phyloP scores from a whole-genome alignment of 208 protist species.

The Trypanosomatidae sp. region DNA sequence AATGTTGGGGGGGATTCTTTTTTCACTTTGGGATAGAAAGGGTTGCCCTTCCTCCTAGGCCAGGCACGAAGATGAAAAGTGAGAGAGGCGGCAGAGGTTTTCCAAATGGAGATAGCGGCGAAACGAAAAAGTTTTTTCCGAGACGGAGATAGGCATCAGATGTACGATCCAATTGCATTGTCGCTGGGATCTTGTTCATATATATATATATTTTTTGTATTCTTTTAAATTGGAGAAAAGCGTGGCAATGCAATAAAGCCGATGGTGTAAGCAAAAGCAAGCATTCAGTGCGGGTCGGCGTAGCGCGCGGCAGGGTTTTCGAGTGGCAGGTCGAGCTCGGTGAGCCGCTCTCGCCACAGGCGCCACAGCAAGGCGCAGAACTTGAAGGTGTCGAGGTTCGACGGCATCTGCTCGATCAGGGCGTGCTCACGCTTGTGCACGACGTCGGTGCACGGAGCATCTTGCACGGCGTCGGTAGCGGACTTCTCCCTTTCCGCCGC shows the following conservation, averaged over 20 bases:
- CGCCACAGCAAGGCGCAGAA: conserved; percentile 35
- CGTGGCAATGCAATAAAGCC: neutral
- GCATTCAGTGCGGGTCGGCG: conserved; percentile 32
- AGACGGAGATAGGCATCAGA: too few relatives aligned
- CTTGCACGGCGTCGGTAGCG: neutral
- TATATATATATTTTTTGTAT: too few relatives aligned
- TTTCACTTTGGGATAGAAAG: too few relatives aligned
- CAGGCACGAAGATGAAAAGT: too few relatives aligned
- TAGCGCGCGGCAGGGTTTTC: conserved; percentile 29
- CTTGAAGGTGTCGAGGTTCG: conserved; percentile 24
- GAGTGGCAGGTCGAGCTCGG: conserved; percentile 22
- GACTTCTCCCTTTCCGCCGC: neutral
- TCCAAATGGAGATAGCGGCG: too few relatives aligned
- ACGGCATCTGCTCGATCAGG: conserved; percentile 19
- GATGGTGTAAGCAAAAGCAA: neutral
- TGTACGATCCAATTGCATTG: too few relatives aligned
- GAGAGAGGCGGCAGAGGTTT: too few relatives aligned
- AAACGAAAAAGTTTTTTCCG: too few relatives aligned
- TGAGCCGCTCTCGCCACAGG: conserved; percentile 24
- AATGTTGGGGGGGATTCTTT: too few relatives aligned
- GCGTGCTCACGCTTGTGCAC: conserved; percentile 30
- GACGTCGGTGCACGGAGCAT: conserved; percentile 21
- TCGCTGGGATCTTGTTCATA: too few relatives aligned
- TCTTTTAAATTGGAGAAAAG: too few relatives aligned
- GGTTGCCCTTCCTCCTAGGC: too few relatives aligned